phyloP scores from a whole-genome alignment of 179 eudicot species.

The Silene noctiflora region DNA sequence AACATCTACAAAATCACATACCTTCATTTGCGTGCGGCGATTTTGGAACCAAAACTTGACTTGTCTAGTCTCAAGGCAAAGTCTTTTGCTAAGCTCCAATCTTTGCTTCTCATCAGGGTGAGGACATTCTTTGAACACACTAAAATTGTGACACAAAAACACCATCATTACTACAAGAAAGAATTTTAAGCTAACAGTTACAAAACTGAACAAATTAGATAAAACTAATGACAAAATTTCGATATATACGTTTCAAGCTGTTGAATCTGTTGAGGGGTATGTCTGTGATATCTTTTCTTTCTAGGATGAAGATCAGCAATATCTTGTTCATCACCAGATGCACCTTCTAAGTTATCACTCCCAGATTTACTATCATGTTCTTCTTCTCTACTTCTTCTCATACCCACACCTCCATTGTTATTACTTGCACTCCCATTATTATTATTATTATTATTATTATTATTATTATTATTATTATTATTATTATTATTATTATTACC shows the following conservation, averaged over 20 bases:
- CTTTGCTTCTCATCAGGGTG: conserved; percentile 99
- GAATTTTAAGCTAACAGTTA: not conserved
- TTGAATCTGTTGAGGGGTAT: conserved; percentile 98
- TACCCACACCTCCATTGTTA: conserved; percentile 27
- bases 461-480: conserved; percentile 8
- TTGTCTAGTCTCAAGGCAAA: conserved; percentile 79
- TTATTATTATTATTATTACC: conserved; percentile 17
- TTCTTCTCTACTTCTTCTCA: conserved; percentile 64
- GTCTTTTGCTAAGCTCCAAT: conserved; percentile 83
- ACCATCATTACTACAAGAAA: not conserved
- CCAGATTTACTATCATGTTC: conserved; percentile 98
- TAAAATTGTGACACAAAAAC: conserved; percentile 23
- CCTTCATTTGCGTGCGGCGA: conserved; percentile 98
- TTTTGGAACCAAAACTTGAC: conserved; percentile 99
- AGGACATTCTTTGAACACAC: conserved; percentile 95
- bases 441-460: conserved; percentile 15
- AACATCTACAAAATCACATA: conserved; percentile 17
- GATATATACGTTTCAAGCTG: conserved; percentile 82
- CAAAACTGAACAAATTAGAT: too few species aligned
- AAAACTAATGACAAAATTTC: not conserved
- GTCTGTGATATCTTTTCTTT: conserved; percentile 93
- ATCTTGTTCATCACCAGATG: conserved; percentile 88
- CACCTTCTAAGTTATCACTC: conserved; percentile 81
- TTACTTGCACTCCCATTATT: not conserved
- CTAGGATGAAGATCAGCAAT: conserved; percentile 62